Conservation (phyloP, 2,329 filamentous ascomycete species). For the Apiospora koreana region DNA sequence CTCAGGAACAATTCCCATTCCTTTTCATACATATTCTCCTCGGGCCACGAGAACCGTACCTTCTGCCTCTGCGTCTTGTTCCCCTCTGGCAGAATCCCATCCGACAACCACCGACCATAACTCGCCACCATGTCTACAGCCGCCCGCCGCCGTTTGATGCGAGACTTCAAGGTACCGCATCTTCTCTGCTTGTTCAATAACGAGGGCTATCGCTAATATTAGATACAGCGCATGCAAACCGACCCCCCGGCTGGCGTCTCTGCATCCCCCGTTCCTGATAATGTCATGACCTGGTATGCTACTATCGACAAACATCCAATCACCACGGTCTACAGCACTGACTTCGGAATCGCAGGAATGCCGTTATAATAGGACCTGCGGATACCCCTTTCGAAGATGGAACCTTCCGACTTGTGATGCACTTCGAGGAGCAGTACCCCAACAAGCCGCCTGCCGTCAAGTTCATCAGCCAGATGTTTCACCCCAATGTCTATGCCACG, state of each 20-base stretch:
- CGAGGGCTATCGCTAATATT: not conserved
- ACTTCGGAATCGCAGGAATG: constrained; percentile 17
- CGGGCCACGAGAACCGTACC: not conserved
- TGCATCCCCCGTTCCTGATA: constrained; percentile 91
- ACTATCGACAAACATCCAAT: not conserved
- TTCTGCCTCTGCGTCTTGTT: not conserved
- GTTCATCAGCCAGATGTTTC: constrained; percentile 99
- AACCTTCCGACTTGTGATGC: constrained; percentile 96
- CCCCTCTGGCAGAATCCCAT: not conserved
- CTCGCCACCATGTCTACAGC: constrained; percentile 66
- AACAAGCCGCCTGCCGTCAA: constrained; percentile 98
- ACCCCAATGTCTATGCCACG: constrained; percentile 96
- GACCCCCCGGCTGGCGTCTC: constrained; percentile 96
- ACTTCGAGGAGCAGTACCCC: constrained; percentile 98
- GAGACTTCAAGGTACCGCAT: constrained; percentile 71
- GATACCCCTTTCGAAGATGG: constrained; percentile 45
- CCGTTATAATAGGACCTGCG: constrained; percentile 21
- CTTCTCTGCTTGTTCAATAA: not conserved
- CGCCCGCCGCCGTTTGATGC: constrained; percentile 74
- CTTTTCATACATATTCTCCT: not conserved
- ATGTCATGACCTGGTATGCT: constrained; percentile 90
- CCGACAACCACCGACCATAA: not conserved
- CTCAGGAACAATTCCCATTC: not conserved
- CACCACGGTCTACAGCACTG: not conserved
- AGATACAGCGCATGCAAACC: constrained; percentile 88